These are phyloP conservation scores for Astragalus glycyphyllos DNA, from an alignment of 306 rosid species.

Conservation along the genomic window DNA sequence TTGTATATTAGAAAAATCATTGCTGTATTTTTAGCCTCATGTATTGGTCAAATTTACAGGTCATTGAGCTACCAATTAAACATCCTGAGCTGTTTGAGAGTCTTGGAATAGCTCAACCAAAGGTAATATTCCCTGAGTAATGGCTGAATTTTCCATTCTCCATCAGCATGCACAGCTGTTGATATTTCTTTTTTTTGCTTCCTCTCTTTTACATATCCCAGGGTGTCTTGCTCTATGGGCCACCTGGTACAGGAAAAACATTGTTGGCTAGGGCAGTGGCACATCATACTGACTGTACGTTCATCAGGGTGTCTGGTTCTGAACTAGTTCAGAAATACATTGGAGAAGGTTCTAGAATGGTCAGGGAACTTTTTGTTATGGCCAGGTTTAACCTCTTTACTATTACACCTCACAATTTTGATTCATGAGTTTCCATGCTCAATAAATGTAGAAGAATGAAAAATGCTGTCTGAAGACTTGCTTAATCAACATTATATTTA, in stretches of 20 bases:
- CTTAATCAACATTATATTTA: constrained; percentile 4
- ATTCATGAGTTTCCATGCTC: background rate
- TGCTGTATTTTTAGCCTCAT: constrained; percentile 26
- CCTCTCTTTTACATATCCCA: constrained; percentile 39
- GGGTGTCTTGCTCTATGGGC: constrained; percentile 97
- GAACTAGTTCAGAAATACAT: constrained; percentile 97
- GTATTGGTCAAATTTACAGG: constrained; percentile 55
- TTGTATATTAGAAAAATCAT: background rate
- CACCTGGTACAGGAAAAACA: constrained; percentile 98
- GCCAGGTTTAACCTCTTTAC: constrained; percentile 78
- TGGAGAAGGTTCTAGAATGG: constrained; percentile 99
- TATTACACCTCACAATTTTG: background rate
- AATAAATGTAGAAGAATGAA: background rate
- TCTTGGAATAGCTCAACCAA: constrained; percentile 99
- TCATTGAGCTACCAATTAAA: constrained; percentile 96
- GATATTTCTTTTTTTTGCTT: constrained; percentile 36
- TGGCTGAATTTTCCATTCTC: background rate
- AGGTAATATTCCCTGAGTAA: constrained; percentile 58
- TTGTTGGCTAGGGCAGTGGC: constrained; percentile 99
- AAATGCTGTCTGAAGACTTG: constrained; percentile 13
- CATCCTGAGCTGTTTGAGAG: constrained; percentile 99
- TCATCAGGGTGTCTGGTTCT: constrained; percentile 99
- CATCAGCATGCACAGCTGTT: background rate
- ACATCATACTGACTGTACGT: constrained; percentile 97
- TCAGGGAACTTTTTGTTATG: constrained; percentile 96